These are phyloP conservation scores for Epichloe gansuensis DNA, from an alignment of 2,329 filamentous ascomycete species.

Conservation along the genomic window DNA sequence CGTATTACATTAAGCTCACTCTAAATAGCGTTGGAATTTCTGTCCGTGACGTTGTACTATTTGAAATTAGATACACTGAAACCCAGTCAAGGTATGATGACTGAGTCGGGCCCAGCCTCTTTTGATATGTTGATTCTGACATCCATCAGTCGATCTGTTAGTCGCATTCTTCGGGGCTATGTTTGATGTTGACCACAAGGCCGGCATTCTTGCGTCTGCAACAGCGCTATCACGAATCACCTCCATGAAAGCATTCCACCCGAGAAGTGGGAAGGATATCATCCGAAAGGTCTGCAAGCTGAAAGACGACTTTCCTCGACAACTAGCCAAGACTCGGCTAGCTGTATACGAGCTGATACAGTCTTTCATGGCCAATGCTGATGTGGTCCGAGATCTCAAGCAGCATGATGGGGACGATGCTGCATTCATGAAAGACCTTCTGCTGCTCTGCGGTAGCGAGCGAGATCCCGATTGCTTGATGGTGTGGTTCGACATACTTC, in stretches of 20 bases:
- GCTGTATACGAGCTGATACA: slow-evolving; percentile 39
- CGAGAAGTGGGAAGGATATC: slow-evolving; percentile 34
- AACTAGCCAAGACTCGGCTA: slow-evolving; percentile 37
- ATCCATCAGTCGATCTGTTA: slow-evolving; percentile 28
- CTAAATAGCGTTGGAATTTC: slow-evolving; percentile 38
- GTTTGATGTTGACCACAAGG: slow-evolving; percentile 47
- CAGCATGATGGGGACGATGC: slow-evolving; percentile 29
- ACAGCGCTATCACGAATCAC: slow-evolving; percentile 38
- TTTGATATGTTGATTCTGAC: not conserved
- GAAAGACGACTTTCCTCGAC: slow-evolving; percentile 44
- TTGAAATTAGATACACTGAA: slow-evolving; percentile 34
- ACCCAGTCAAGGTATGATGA: slow-evolving; percentile 34
- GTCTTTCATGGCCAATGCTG: slow-evolving; percentile 29
- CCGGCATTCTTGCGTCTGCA: slow-evolving; percentile 42
- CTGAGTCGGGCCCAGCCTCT: not conserved
- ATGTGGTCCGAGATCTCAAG: slow-evolving; percentile 31
- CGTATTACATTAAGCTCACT: not conserved
- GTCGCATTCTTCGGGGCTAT: slow-evolving; percentile 45
- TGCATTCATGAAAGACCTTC: slow-evolving; percentile 35
- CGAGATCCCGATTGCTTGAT: slow-evolving; percentile 45
- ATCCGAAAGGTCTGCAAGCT: slow-evolving; percentile 37
- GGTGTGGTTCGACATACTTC: slow-evolving; percentile 42
- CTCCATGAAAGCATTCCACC: slow-evolving; percentile 38
- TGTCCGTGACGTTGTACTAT: slow-evolving; percentile 40
- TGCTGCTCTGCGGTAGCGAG: slow-evolving; percentile 41